Conservation (phyloP, 2,329 filamentous ascomycete genomes). For the Rhytidhysteron rufulum region DNA sequence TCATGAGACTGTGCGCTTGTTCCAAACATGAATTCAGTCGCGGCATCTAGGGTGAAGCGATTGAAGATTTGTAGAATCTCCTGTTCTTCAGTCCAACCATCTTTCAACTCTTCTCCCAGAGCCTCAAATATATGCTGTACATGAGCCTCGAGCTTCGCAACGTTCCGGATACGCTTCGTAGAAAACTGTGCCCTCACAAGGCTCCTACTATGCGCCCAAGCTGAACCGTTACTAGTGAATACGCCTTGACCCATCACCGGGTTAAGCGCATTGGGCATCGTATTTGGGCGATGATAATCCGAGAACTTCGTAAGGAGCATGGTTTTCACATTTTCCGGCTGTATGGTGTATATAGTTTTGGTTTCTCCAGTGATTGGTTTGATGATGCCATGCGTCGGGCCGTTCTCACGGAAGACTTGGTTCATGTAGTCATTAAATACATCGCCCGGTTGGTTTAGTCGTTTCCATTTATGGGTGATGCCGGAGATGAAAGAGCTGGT, state of each 20-base stretch:
- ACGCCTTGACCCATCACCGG: conserved; percentile 4
- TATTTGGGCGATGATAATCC: conserved; percentile 1
- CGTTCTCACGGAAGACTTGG: conserved; percentile 2
- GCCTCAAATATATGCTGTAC: background rate
- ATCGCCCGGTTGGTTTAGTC: conserved; percentile 1
- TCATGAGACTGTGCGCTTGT: conserved; percentile 3
- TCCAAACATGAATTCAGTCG: conserved; percentile 6
- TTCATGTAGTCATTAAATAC: conserved; percentile 6
- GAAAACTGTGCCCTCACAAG: conserved; percentile 4
- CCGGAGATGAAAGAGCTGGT: conserved; percentile 3
- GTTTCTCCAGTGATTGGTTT: background rate
- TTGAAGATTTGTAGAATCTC: conserved; percentile 3
- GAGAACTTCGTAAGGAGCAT: conserved; percentile 2
- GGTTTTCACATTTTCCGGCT: conserved; percentile 3
- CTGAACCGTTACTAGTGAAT: conserved; percentile 1
- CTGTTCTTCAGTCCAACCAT: conserved; percentile 2
- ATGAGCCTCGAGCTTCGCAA: too few relatives aligned
- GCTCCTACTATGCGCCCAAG: conserved; percentile 3
- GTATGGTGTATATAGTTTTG: conserved; percentile 4
- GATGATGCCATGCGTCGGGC: conserved; percentile 1
- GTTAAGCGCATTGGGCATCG: conserved; percentile 4
- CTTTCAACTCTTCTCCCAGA: background rate
- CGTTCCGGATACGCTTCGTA: background rate
- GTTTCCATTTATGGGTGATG: conserved; percentile 5
- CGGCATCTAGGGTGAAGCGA: conserved; percentile 3